Conservation (phyloP, 176 grass and related monocot genomes). For the Tillandsia fasciculata region DNA sequence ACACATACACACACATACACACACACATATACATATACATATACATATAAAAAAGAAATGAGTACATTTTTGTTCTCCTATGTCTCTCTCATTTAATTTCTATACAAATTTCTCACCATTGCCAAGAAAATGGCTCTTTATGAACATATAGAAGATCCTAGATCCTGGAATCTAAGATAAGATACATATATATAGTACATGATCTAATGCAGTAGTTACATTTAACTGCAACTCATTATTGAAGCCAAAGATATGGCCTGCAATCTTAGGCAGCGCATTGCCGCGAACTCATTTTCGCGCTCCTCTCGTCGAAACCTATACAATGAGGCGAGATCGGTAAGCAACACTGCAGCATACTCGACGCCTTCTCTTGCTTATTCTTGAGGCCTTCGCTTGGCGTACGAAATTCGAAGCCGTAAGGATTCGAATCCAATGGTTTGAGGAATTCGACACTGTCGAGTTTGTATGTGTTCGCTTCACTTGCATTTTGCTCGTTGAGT, state of each 20-base stretch:
- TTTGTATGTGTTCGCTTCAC: constrained; percentile 21
- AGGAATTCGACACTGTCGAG: constrained; percentile 6
- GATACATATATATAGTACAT: not conserved
- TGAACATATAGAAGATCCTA: too few relatives aligned
- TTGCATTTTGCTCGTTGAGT: not conserved
- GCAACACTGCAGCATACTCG: constrained; percentile 54
- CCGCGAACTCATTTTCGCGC: constrained; percentile 38
- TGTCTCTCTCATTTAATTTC: too few relatives aligned
- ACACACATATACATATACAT: too few relatives aligned
- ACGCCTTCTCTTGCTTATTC: constrained; percentile 40
- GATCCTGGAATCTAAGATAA: not conserved
- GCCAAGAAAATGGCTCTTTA: too few relatives aligned
- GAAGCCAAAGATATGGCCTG: not conserved
- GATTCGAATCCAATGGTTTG: constrained; percentile 13
- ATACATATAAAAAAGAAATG: too few relatives aligned
- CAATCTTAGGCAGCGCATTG: constrained; percentile 44
- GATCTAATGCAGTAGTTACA: not conserved
- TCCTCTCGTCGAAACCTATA: constrained; percentile 42
- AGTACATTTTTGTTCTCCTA: too few relatives aligned
- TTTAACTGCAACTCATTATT: not conserved
- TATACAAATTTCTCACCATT: too few relatives aligned
- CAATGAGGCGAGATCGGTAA: constrained; percentile 46
- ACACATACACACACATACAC: too few relatives aligned
- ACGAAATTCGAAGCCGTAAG: constrained; percentile 28
- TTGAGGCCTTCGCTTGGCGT: constrained; percentile 24